Evolutionary conservation across 2,329 filamentous ascomycete species (phyloP).

Genomic region (Ophiostoma sp.): DNA sequence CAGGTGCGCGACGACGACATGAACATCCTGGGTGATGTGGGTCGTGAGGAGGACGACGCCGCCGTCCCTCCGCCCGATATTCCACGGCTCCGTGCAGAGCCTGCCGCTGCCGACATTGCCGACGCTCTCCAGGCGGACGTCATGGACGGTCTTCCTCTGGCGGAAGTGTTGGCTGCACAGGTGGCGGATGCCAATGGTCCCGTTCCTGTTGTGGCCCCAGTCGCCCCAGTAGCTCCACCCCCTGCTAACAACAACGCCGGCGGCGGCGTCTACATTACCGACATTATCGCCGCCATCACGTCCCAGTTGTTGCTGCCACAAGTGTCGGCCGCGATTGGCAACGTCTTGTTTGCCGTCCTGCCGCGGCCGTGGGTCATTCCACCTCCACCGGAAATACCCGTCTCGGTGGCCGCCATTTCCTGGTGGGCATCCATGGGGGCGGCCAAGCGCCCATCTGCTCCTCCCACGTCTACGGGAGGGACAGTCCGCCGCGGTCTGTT

Average conservation of each 20-base stretch:
- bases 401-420: background rate
- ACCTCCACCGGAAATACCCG: conserved; percentile 30
- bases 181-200: background rate
- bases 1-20: background rate
- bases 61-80: conserved; percentile 25
- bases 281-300: conserved; percentile 52
- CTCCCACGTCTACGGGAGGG: too few species aligned
- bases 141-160: background rate
- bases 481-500: conserved; percentile 56
- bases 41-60: conserved; percentile 32
- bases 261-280: conserved; percentile 37
- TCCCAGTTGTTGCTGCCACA: conserved; percentile 73
- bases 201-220: background rate
- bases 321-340: conserved; percentile 76
- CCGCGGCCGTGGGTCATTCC: conserved; percentile 66
- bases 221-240: background rate
- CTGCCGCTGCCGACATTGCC: background rate
- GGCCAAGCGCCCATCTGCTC: too few species aligned
- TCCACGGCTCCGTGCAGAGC: background rate
- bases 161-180: background rate
- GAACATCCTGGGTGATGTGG: background rate
- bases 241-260: background rate
- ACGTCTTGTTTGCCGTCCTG: conserved; percentile 66
- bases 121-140: background rate
- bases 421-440: background rate